Evolutionary conservation across 176 grass and related monocot species (phyloP), one percentile per base, ranked within the genome.

Genomic region (Rhynchospora breviuscula): DNA sequence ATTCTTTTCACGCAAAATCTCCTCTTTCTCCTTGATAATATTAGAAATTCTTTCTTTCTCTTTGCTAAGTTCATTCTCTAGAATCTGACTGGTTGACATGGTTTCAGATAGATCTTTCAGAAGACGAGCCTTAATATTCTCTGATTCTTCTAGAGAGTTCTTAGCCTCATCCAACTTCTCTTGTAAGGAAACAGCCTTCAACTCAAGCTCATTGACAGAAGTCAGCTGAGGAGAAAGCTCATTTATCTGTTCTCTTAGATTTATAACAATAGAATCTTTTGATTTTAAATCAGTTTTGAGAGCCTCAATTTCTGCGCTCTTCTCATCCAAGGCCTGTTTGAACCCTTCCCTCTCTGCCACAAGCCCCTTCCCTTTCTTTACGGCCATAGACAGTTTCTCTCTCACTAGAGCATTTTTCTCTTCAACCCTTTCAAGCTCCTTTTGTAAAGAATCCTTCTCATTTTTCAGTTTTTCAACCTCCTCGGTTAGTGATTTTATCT

Each of bases 351-450:
- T 93, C 80, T 98, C 96, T 71, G 92, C 92, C 87, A 98, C 85
- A 76, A 98, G 88, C 67, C 96, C 93, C 88, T 98, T 98, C 14
- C 96, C 96, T 89, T 98, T 98, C 78, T 95, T 98, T 79, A 95
- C 96, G 48, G 96, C 93, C 96, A 98, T 93, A 62, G 96, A 98
- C 12, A 95, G 66, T 59, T 98, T 98, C 80, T 98, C 96, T 74
- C 96, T 98, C 83, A 98, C 82, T 83, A 98, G 82, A 75, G 89
- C 90, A 90, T 87, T 90, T 40, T 40, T 40, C 35, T 40, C 35
- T 40, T 40, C 35, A 62, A 83, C 84, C 62, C 86, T 62, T 79
- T 89, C 94, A 19, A 97, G 69, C 82, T 94, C 91, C 85, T 87
- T 90, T 82, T 91, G 88, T 49, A 97, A 59, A 6, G 79, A 90